Evolutionary conservation across 345 rosid species (phyloP).

Genomic region (Carallia pectinifolia): DNA sequence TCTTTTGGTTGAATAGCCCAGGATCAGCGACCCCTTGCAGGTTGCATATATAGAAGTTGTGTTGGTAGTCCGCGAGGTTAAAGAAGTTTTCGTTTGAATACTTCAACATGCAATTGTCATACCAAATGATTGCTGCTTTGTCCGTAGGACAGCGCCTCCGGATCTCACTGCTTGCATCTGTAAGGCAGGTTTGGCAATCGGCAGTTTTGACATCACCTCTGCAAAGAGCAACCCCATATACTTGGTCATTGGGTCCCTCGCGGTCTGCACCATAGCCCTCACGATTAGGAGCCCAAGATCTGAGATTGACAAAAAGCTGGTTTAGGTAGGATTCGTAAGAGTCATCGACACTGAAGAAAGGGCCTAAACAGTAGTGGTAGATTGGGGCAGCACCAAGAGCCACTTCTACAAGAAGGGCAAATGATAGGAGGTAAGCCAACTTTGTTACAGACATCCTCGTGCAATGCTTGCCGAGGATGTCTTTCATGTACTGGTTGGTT

Average conservation of each 20-base stretch:
- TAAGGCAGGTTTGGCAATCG: conserved; percentile 37
- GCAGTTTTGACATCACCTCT: conserved; percentile 30
- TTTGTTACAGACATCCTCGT: too few relatives aligned
- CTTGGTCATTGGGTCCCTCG: conserved; percentile 19
- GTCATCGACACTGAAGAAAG: conserved; percentile 30
- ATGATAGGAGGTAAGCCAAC: too few relatives aligned
- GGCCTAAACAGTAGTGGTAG: conserved; percentile 12
- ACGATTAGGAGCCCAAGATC: conserved; percentile 13
- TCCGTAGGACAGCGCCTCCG: conserved; percentile 30
- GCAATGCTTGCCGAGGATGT: too few relatives aligned
- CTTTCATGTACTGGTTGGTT: too few relatives aligned
- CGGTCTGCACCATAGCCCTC: conserved; percentile 25
- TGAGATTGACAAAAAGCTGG: conserved; percentile 27
- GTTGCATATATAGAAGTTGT: conserved; percentile 3
- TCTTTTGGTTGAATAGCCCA: background rate
- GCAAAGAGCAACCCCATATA: conserved; percentile 36
- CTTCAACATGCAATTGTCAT: conserved; percentile 39
- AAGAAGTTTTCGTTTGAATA: conserved; percentile 36
- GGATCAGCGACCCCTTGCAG: background rate
- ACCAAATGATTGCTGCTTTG: conserved; percentile 48
- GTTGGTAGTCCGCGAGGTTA: conserved; percentile 35
- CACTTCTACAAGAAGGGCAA: too few relatives aligned
- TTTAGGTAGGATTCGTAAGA: conserved; percentile 36
- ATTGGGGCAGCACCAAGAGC: too few relatives aligned
- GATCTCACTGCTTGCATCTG: conserved; percentile 26